phyloP scores from a whole-genome alignment of 1,284 basidiomycete genomes.

The Earliella scabrosa region DNA sequence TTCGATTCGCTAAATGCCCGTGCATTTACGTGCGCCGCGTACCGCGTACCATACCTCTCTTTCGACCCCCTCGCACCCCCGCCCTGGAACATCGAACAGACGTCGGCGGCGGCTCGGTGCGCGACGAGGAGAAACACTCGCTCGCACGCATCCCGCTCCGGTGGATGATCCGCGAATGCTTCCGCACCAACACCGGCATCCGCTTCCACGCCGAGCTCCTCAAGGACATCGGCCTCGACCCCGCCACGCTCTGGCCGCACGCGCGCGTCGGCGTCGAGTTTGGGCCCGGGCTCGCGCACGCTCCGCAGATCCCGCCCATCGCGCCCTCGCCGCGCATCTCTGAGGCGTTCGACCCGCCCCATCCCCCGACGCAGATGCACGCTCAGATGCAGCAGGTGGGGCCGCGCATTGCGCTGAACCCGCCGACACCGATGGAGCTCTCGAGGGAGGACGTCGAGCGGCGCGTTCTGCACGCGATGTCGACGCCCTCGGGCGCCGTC shows the following conservation, averaged over 20 bases:
- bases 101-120: conserved; percentile 60
- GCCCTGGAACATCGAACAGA: too few relatives aligned
- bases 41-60: not conserved
- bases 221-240: conserved; percentile 52
- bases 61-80: not conserved
- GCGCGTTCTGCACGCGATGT: not conserved
- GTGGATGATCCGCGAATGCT: conserved; percentile 70
- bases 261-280: conserved; percentile 4
- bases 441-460: conserved; percentile 7
- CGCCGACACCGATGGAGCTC: conserved; percentile 19
- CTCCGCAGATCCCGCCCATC: not conserved
- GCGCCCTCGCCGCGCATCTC: conserved; percentile 3
- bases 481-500: not conserved
- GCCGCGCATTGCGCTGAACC: conserved; percentile 12
- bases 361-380: too few relatives aligned
- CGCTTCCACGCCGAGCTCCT: conserved; percentile 47
- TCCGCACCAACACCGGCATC: conserved; percentile 43
- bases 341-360: conserved; percentile 12
- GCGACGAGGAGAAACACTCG: conserved; percentile 52
- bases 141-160: conserved; percentile 64
- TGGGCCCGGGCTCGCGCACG: conserved; percentile 5
- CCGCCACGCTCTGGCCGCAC: conserved; percentile 38
- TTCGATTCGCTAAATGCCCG: too few relatives aligned
- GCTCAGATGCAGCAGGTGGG: too few relatives aligned
- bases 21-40: too few relatives aligned